Base-by-base conservation (phyloP, 106 monocot species). In the Dioscorea dumetorum region DNA sequence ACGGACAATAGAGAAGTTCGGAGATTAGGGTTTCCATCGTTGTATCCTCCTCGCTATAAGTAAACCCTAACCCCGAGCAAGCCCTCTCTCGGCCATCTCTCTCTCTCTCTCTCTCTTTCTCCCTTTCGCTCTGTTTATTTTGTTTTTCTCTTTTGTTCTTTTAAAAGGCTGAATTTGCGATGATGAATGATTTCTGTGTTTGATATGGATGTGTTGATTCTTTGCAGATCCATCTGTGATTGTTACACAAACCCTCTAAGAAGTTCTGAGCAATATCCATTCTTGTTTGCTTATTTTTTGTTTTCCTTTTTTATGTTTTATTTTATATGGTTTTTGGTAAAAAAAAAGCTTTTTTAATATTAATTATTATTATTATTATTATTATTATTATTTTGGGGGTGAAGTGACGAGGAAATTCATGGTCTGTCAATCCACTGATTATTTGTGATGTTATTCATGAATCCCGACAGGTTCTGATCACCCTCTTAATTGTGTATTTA, bases 391-490 rank as follows among this genome's bases (percentile, higher is more conserved):
- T 54, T 54, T 16, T 54, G 3, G 15, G 12, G 62, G 32, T 33
- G 67, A 68, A 16, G 67, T 68, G 67, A 68, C 24, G 67, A 68
- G 23, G 8, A 56, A 68, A 31, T 68, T 56, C 32, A 68, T 53
- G 54, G 67, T 68, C 67, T 68, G 67, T 68, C 67, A 68, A 68
- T 68, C 67, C 67, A 52, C 67, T 54, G 67, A 68, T 68, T 12
- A 12, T 22, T n/a, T 17, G 24, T 52, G 67, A 53, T 51, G 54
- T 54, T 2, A 24, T 56, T 56, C 54, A 2, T 68, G 67, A 68
- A 68, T 68, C 67, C 67, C 67, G 67, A 68, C 67, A 68, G 67
- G 67, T 68, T 68, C 67, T 52, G 67, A 68, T 68, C 67, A 53
- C 67, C 67, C 8, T 16, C 15, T 12, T 23, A 59, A 48, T 7